phyloP scores from a whole-genome alignment of 192 early-diverging fungal species.

The Haplosporangium gracile region DNA sequence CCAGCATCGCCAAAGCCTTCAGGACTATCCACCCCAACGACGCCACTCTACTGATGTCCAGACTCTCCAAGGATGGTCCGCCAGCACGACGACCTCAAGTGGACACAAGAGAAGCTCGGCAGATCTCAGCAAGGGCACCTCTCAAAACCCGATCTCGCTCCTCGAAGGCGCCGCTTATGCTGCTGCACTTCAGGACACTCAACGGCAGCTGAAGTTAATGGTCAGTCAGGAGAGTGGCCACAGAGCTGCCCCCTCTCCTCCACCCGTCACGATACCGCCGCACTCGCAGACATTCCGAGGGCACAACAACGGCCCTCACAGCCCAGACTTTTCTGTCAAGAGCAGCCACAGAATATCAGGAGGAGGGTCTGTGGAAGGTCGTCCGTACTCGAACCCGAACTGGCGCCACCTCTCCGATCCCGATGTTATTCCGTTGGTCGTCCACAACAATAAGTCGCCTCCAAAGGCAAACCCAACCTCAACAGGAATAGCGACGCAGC shows the following conservation, averaged over 20 bases:
- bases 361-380: not conserved
- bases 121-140: not conserved
- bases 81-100: not conserved
- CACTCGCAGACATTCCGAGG: not conserved
- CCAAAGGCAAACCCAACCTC: not conserved
- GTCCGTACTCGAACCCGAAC: constrained; percentile 20
- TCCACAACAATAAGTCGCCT: not conserved
- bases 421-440: not conserved
- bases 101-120: not conserved
- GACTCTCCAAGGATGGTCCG: constrained; percentile 16
- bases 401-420: constrained; percentile 12
- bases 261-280: not conserved
- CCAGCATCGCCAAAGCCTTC: constrained; percentile 21
- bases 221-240: constrained; percentile 5
- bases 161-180: constrained; percentile 33
- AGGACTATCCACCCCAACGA: constrained; percentile 14
- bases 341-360: not conserved
- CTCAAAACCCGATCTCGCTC: not conserved
- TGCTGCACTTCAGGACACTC: constrained; percentile 34
- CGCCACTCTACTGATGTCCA: constrained; percentile 37
- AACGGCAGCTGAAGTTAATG: constrained; percentile 17
- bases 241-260: not conserved
- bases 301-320: not conserved
- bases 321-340: constrained; percentile 2
- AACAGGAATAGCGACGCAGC: not conserved